Conservation (phyloP, 2,329 filamentous ascomycete genomes). For the Alternaria infectoria region DNA sequence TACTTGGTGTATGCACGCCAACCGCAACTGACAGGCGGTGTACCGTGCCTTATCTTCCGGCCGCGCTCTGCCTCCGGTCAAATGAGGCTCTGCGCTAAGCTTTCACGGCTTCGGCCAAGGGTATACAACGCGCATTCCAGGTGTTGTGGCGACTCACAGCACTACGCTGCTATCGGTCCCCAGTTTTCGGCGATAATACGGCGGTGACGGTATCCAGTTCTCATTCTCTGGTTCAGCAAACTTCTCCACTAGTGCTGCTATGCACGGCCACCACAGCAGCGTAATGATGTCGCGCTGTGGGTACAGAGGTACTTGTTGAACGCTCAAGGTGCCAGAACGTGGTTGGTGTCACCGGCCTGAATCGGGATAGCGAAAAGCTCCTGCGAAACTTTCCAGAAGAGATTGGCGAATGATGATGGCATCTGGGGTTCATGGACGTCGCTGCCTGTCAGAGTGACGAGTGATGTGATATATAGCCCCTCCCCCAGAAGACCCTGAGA, state of each 20-base stretch:
- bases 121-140: conserved; percentile 8
- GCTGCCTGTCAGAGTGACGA: not conserved
- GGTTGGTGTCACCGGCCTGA: conserved; percentile 25
- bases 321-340: conserved; percentile 11
- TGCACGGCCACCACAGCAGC: conserved; percentile 24
- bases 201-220: conserved; percentile 35
- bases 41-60: conserved; percentile 24
- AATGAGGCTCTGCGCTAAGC: conserved; percentile 27
- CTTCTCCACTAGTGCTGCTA: conserved; percentile 28
- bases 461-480: conserved; percentile 33
- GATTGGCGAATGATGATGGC: conserved; percentile 27
- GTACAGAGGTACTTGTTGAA: conserved; percentile 37
- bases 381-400: conserved; percentile 21
- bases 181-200: conserved; percentile 31
- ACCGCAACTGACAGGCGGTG: conserved; percentile 16
- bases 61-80: conserved; percentile 27
- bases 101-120: conserved; percentile 24
- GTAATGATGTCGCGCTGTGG: conserved; percentile 38
- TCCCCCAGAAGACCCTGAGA: conserved; percentile 28
- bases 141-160: conserved; percentile 34
- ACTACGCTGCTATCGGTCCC: conserved; percentile 25
- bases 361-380: conserved; percentile 26
- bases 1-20: conserved; percentile 8
- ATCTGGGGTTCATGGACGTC: conserved; percentile 19
- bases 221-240: conserved; percentile 34